Conservation (phyloP, 768 basidiomycete species). For the Termitomyces sp. region DNA sequence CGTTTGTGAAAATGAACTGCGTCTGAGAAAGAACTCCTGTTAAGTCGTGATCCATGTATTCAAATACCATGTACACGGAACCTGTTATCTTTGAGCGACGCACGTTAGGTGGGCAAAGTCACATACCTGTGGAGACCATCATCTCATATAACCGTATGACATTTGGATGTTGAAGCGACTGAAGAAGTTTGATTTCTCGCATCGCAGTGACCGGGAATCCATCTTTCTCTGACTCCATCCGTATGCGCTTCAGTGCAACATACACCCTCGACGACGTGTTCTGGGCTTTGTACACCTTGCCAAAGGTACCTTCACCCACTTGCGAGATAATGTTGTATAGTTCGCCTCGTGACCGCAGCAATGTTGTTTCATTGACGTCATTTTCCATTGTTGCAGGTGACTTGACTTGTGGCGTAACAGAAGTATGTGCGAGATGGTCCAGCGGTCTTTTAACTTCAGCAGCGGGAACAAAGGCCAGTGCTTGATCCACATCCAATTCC, state of each 20-base stretch:
- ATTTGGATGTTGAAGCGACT: slow-evolving; percentile 85
- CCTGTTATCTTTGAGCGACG: slow-evolving; percentile 40
- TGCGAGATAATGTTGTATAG: slow-evolving; percentile 86
- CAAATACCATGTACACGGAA: slow-evolving; percentile 98
- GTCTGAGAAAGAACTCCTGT: slow-evolving; percentile 92
- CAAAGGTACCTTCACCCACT: slow-evolving; percentile 98
- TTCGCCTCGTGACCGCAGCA: slow-evolving; percentile 33
- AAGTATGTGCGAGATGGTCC: neutral
- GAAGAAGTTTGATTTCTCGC: slow-evolving; percentile 96
- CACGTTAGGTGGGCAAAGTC: neutral
- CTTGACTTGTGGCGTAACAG: neutral
- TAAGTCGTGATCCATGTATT: slow-evolving; percentile 98
- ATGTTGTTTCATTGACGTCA: slow-evolving; percentile 12
- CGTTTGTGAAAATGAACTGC: slow-evolving; percentile 77
- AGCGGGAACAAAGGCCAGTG: neutral
- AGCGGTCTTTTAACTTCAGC: neutral
- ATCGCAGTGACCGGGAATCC: slow-evolving; percentile 99
- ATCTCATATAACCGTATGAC: slow-evolving; percentile 90
- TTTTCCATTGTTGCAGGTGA: slow-evolving; percentile 6
- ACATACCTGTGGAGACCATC: slow-evolving; percentile 94
- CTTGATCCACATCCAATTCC: neutral
- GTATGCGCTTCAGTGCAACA: slow-evolving; percentile 93
- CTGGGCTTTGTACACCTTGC: slow-evolving; percentile 93
- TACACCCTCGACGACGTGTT: slow-evolving; percentile 70
- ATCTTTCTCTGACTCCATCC: slow-evolving; percentile 96